phyloP scores from a whole-genome alignment of 2,329 filamentous ascomycete genomes.

The Gyromitra esculenta region DNA sequence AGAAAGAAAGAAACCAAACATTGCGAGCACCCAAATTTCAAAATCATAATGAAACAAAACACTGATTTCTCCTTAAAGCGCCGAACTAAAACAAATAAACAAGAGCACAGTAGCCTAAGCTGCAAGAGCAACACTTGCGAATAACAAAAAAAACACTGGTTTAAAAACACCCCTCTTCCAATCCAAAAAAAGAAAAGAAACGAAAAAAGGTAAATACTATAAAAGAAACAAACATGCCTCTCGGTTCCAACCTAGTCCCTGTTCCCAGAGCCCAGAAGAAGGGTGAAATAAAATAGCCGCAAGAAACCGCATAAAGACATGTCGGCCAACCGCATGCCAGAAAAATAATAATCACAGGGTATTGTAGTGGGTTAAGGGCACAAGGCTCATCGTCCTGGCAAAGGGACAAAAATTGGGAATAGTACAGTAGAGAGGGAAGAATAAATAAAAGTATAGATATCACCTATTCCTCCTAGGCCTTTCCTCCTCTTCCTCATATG shows the following conservation, averaged over 20 bases:
- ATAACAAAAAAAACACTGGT: not conserved
- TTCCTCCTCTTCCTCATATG: not conserved
- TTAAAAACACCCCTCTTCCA: constrained; percentile 6
- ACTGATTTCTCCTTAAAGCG: constrained; percentile 10
- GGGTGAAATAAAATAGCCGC: not conserved
- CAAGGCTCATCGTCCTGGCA: not conserved
- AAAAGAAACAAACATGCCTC: not conserved
- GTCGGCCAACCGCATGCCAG: constrained; percentile 29
- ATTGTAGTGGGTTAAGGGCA: not conserved
- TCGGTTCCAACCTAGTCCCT: not conserved
- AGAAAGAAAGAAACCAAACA: not conserved
- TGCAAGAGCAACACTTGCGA: not conserved
- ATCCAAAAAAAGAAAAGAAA: not conserved
- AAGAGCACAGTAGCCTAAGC: not conserved
- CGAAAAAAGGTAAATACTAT: constrained; percentile 5
- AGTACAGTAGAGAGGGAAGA: no score
- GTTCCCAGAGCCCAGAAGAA: not conserved
- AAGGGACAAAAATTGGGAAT: not conserved
- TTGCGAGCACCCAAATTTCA: not conserved
- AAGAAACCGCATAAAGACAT: constrained; percentile 41
- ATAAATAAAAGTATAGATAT: not conserved
- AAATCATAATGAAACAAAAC: not conserved
- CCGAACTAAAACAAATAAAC: constrained; percentile 9
- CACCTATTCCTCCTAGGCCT: not conserved
- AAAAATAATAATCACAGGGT: not conserved